Evolutionary conservation across 2,329 filamentous ascomycete species (phyloP).

Genomic region (Phialophora verrucosa): DNA sequence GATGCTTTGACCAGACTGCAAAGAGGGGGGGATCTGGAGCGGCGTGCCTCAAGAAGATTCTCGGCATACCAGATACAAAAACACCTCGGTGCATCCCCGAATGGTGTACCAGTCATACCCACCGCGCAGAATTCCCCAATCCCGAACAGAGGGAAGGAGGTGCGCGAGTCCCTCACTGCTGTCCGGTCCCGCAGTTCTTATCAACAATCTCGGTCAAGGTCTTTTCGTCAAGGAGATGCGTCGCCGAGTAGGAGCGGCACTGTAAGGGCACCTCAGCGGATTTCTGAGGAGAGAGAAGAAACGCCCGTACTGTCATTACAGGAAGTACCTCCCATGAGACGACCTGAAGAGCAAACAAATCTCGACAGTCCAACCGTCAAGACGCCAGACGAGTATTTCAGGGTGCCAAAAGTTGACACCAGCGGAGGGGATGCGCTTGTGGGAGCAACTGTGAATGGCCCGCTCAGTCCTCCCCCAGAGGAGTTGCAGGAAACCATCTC

Average conservation of each 20-base stretch:
- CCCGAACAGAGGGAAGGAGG: constrained; percentile 83
- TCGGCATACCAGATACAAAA: constrained; percentile 97
- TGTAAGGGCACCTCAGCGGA: constrained; percentile 53
- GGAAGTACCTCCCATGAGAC: constrained; percentile 44
- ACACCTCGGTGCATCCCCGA: constrained; percentile 79
- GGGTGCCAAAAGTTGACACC: constrained; percentile 43
- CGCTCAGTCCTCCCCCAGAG: constrained; percentile 52
- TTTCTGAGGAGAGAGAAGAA: constrained; percentile 62
- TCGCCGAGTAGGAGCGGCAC: constrained; percentile 64
- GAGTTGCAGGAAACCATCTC: constrained; percentile 45
- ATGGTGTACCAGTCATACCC: constrained; percentile 81
- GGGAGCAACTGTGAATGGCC: constrained; percentile 66
- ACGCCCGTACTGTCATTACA: constrained; percentile 37
- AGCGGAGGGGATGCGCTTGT: constrained; percentile 45
- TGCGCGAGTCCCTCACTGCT: constrained; percentile 80
- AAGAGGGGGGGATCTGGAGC: constrained; percentile 87
- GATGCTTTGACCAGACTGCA: constrained; percentile 91
- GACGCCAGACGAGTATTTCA: constrained; percentile 71
- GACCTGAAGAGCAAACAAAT: constrained; percentile 43
- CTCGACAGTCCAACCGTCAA: constrained; percentile 58
- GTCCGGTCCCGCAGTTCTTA: constrained; percentile 66
- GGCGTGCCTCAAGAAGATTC: constrained; percentile 88
- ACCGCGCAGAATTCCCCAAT: constrained; percentile 74
- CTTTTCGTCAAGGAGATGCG: constrained; percentile 61
- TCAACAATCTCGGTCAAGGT: constrained; percentile 59